phyloP scores from a whole-genome alignment of 2,329 filamentous ascomycete species.

The Verticillium isaacii region DNA sequence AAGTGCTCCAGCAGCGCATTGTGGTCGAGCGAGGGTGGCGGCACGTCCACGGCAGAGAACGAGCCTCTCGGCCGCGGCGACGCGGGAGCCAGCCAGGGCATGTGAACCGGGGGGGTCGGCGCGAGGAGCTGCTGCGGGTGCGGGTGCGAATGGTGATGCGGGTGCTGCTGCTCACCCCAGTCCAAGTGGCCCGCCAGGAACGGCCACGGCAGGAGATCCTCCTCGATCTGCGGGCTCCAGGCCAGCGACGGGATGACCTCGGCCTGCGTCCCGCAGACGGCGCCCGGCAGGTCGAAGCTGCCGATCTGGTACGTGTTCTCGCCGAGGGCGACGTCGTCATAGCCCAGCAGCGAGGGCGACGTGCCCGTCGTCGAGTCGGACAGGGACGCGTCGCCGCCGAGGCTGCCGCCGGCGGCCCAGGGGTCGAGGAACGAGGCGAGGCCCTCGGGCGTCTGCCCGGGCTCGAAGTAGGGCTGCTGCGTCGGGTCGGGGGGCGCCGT shows the following conservation, averaged over 20 bases:
- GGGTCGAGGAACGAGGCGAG: neutral
- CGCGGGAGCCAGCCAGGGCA: neutral
- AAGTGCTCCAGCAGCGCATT: slow-evolving; percentile 10
- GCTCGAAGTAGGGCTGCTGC: neutral
- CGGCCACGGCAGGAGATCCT: slow-evolving; percentile 1
- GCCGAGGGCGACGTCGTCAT: neutral
- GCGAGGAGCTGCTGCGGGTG: neutral
- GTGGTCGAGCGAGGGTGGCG: slow-evolving; percentile 1
- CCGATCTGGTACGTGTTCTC: slow-evolving; percentile 1
- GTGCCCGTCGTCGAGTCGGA: neutral
- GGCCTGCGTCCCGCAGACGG: neutral
- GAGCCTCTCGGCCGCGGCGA: neutral
- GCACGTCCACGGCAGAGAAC: neutral
- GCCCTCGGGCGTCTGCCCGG: neutral
- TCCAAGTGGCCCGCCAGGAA: slow-evolving; percentile 1
- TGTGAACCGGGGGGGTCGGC: neutral
- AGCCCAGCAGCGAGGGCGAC: slow-evolving; percentile 1
- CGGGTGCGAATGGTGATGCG: neutral
- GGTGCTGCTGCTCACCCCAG: neutral
- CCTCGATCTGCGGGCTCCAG: slow-evolving; percentile 1
- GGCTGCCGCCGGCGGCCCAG: neutral
- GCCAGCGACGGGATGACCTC: slow-evolving; percentile 2
- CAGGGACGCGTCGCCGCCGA: slow-evolving; percentile 1
- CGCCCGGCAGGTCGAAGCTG: neutral
- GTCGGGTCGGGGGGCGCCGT: neutral